Percentiles rank a stretch among this genome's conserved stretches.
Conservation (phyloP, 306 rosid genomes). For the Geum urbanum region DNA sequence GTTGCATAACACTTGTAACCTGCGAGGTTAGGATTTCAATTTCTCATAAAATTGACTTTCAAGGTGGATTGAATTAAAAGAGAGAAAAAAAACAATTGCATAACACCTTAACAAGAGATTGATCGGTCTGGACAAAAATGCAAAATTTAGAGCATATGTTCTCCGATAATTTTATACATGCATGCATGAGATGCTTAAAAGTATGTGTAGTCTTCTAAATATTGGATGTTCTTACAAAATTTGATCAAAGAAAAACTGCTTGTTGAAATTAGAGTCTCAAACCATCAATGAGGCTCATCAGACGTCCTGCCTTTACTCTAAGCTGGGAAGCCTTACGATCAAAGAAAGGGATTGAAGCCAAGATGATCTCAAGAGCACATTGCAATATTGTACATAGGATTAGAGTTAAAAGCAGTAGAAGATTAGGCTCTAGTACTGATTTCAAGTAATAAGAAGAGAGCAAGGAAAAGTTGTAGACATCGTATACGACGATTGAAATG, state of each 20-base stretch:
- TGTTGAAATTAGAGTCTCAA: constrained; percentile 4
- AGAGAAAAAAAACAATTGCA: too few species aligned
- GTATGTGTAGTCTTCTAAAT: too few species aligned
- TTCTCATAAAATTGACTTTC: too few species aligned
- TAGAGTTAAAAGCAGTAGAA: constrained; percentile 27
- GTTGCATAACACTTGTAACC: too few species aligned
- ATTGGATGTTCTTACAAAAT: not conserved
- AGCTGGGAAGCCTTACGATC: not conserved
- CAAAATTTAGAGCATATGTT: too few species aligned
- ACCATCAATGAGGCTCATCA: constrained; percentile 15
- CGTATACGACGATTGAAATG: constrained; percentile 18
- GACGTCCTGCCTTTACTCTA: constrained; percentile 12
- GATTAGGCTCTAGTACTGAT: constrained; percentile 18
- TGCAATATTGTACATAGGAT: constrained; percentile 5
- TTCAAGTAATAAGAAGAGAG: constrained; percentile 8
- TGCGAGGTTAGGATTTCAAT: too few species aligned
- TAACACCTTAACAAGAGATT: too few species aligned
- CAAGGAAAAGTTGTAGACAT: constrained; percentile 17
- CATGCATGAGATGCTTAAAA: too few species aligned
- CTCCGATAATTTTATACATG: too few species aligned
- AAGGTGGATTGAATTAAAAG: too few species aligned
- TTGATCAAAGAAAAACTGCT: not conserved
- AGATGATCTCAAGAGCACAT: constrained; percentile 19
- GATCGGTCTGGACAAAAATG: too few species aligned
- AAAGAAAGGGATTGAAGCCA: constrained; percentile 18